Evolutionary conservation across 257 asterid genomes (phyloP).

Genomic region (Phtheirospermum japonicum): DNA sequence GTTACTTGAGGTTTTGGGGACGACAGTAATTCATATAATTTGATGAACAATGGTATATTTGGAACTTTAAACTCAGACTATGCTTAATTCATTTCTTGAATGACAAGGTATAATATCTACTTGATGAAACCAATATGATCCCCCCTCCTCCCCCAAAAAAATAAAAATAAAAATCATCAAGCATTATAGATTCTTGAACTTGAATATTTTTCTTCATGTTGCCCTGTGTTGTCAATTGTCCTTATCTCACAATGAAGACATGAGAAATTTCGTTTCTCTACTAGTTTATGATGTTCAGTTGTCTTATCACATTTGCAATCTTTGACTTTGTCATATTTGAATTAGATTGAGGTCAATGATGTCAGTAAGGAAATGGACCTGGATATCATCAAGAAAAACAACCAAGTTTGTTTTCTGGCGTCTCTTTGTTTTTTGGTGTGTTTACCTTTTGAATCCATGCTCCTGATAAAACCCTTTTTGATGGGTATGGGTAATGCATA

Average conservation of each 20-base stretch:
- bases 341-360: conserved; percentile 94
- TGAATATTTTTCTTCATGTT: conserved; percentile 5
- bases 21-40: neutral
- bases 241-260: too few species aligned
- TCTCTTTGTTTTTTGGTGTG: conserved; percentile 9
- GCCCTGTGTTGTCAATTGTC: too few species aligned
- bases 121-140: neutral
- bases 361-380: conserved; percentile 99
- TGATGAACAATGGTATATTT: conserved; percentile 14
- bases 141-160: too few species aligned
- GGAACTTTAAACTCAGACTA: conserved; percentile 8
- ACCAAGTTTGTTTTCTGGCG: conserved; percentile 53
- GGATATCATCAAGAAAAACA: conserved; percentile 92
- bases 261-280: conserved; percentile 3
- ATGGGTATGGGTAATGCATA: conserved; percentile 28
- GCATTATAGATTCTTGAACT: conserved; percentile 1
- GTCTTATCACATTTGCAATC: conserved; percentile 17
- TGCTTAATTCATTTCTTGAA: neutral
- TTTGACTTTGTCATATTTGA: conserved; percentile 24
- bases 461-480: conserved; percentile 17
- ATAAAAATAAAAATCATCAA: too few species aligned
- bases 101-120: neutral
- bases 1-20: neutral
- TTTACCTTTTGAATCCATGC: conserved; percentile 12
- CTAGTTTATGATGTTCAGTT: conserved; percentile 15